Evolutionary conservation across 1,139 yeast genomes (phyloP).

Genomic region (Candida sojae): DNA sequence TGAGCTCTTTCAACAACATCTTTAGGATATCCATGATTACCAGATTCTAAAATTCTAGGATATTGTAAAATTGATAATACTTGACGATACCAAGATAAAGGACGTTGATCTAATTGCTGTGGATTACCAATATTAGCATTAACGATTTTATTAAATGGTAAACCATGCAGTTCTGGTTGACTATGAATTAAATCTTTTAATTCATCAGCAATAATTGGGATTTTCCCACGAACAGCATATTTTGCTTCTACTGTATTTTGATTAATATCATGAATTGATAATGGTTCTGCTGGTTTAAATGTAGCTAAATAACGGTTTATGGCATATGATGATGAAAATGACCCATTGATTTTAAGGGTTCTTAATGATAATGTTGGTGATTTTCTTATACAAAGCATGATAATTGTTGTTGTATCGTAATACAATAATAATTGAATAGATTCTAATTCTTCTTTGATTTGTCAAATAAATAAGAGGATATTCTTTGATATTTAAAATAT

Average conservation of each 20-base stretch:
- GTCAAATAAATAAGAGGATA: too few relatives aligned
- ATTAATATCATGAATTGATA: constrained; percentile 55
- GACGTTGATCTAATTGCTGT: constrained; percentile 91
- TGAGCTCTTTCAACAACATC: constrained; percentile 79
- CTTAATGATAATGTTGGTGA: background rate
- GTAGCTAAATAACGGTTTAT: constrained; percentile 9
- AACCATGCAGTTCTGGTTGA: constrained; percentile 53
- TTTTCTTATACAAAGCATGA: background rate
- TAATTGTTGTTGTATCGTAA: too few relatives aligned
- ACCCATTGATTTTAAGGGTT: background rate
- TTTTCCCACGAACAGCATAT: constrained; percentile 92
- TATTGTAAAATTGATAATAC: constrained; percentile 83
- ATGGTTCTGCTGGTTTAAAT: constrained; percentile 25
- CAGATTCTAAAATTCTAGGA: constrained; percentile 58
- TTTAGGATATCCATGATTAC: constrained; percentile 49
- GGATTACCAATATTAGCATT: constrained; percentile 97
- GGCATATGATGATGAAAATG: background rate
- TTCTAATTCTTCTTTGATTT: too few relatives aligned
- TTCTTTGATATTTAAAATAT: too few relatives aligned
- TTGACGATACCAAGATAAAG: constrained; percentile 93
- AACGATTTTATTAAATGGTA: constrained; percentile 78
- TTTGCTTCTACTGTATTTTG: constrained; percentile 78
- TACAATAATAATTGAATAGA: too few relatives aligned
- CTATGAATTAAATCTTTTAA: constrained; percentile 54
- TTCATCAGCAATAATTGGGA: constrained; percentile 93